Percentiles rank a stretch among this genome's conserved stretches.
These are phyloP conservation scores for Corynascus novoguineensis DNA, from an alignment of 495 filamentous ascomycete species.

Conservation along the genomic window DNA sequence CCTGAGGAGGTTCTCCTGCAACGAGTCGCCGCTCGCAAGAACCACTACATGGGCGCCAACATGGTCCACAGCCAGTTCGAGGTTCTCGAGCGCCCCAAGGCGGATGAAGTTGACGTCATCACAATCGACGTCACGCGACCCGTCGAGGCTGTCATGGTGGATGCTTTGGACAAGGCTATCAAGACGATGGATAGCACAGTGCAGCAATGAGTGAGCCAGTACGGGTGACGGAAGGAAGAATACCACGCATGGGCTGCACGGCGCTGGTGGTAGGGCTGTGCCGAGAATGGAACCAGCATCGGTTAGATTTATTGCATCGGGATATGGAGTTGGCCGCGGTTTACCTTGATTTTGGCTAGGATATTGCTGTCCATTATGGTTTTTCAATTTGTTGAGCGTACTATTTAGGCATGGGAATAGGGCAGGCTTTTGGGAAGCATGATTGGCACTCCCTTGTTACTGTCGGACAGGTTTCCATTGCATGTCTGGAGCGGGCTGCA, in stretches of 20 bases:
- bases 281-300: neutral
- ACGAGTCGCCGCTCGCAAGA: slow-evolving; percentile 65
- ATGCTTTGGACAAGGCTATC: slow-evolving; percentile 52
- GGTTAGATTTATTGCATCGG: slow-evolving; percentile 9
- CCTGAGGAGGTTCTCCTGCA: slow-evolving; percentile 65
- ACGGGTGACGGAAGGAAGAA: neutral
- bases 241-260: slow-evolving; percentile 3
- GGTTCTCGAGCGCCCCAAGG: slow-evolving; percentile 72
- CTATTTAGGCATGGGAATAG: neutral
- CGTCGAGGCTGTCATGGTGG: slow-evolving; percentile 59
- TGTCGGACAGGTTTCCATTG: neutral
- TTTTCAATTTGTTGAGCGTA: neutral
- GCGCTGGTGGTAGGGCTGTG: slow-evolving; percentile 2
- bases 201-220: slow-evolving; percentile 8
- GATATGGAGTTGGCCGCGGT: slow-evolving; percentile 4
- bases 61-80: slow-evolving; percentile 96
- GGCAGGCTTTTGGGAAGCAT: neutral
- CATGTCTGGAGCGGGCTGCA: neutral
- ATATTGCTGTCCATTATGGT: neutral
- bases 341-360: neutral
- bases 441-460: neutral
- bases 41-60: slow-evolving; percentile 93
- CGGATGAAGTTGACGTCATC: slow-evolving; percentile 77
- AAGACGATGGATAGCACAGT: slow-evolving; percentile 34
- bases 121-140: slow-evolving; percentile 70